Conservation (phyloP, 257 asterid genomes). For the Leonotis leonurus region DNA sequence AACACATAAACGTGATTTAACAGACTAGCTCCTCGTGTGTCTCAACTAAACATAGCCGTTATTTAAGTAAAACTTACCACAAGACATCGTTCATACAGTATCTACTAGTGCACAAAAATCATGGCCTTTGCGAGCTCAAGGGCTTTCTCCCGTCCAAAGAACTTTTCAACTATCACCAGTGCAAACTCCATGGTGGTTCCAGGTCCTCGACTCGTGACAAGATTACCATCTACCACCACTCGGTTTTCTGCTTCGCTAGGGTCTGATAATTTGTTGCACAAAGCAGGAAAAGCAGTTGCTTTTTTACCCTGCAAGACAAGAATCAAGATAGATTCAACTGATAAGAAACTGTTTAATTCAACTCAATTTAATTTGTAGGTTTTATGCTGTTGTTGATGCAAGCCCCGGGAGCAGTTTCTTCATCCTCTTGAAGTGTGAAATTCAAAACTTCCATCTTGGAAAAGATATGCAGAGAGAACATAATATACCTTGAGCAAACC, state of each 20-base stretch:
- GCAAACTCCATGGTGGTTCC: constrained; percentile 91
- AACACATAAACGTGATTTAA: background rate
- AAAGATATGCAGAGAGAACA: background rate
- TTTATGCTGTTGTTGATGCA: too few species aligned
- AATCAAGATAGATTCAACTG: background rate
- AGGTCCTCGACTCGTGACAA: constrained; percentile 88
- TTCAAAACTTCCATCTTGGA: background rate
- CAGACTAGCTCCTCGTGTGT: background rate
- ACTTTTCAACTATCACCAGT: constrained; percentile 59
- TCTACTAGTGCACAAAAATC: constrained; percentile 44
- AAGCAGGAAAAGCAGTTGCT: constrained; percentile 88
- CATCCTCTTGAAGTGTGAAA: background rate
- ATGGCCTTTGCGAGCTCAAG: constrained; percentile 60
- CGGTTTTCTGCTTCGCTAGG: constrained; percentile 68
- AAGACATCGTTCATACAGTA: background rate
- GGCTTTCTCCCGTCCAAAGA: constrained; percentile 58
- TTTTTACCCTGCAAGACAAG: constrained; percentile 61
- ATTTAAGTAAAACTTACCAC: constrained; percentile 4
- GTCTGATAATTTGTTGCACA: constrained; percentile 75
- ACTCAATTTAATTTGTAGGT: too few species aligned
- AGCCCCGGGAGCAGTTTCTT: background rate
- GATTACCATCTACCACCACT: constrained; percentile 86
- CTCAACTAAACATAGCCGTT: background rate
- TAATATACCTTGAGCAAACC: constrained; percentile 78
- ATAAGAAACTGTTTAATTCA: background rate